Evolutionary conservation across 306 rosid species (phyloP).

Genomic region (Gillenia trifoliata): DNA sequence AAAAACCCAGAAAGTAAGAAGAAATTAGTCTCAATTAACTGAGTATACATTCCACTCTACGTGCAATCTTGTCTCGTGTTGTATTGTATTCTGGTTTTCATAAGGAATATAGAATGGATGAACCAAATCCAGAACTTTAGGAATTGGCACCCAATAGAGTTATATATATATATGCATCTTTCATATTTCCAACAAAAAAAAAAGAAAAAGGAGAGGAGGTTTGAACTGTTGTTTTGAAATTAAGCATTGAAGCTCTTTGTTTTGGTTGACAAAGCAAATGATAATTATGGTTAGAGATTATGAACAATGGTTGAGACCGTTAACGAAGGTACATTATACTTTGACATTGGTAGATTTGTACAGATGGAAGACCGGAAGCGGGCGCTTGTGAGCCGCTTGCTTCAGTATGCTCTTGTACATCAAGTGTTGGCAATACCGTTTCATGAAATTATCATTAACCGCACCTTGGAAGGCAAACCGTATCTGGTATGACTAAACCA

Average conservation of each 20-base stretch:
- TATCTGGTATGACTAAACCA: constrained; percentile 45
- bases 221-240: no score
- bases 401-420: constrained; percentile 64
- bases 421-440: constrained; percentile 47
- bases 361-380: constrained; percentile 65
- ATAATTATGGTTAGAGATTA: not conserved
- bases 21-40: no score
- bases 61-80: not conserved
- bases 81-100: not conserved
- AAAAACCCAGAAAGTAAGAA: constrained; percentile 4
- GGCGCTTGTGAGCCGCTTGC: constrained; percentile 76
- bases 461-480: constrained; percentile 79
- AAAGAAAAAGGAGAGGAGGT: no score
- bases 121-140: no score
- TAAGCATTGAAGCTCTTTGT: no score
- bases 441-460: constrained; percentile 47
- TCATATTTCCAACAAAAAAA: no score
- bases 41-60: no score
- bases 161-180: no score
- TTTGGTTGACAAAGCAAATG: not conserved
- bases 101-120: not conserved
- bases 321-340: not conserved
- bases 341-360: constrained; percentile 46
- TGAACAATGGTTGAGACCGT: not conserved
- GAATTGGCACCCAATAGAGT: no score